Evolutionary conservation across 148 eudicot species (phyloP), one percentile per base, ranked within the genome.

Genomic region (Cornus controversa): DNA sequence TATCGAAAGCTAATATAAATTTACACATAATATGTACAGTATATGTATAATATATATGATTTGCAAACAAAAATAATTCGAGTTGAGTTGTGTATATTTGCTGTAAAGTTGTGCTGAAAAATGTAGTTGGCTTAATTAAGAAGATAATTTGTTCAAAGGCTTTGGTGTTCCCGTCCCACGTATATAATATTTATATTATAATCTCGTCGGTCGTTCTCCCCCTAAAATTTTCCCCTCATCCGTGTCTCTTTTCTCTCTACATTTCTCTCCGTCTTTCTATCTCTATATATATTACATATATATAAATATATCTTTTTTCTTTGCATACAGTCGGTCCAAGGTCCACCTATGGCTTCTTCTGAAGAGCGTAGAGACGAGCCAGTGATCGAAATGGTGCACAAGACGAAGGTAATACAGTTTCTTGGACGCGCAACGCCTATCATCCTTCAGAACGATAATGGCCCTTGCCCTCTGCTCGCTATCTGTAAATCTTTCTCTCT

Each of bases 381-480:
- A 31, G 37, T 72, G 42, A 74, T 73, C 16, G 91, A 87, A 81
- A 74, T 86, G 88, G 77, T 85, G 28, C 93, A 95, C 82, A 87
- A 80, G 84, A 95, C 96, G 6, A 95, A 95, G 76, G 79, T 78
- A 6, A 82, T 95, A 18, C 91, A 91, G 54, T 95, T 95, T 81
- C 80, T 87, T 75, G 91, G 91, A 36, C 88, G 94, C 67, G 77
- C 88, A 63, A 81, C 91, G 9, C 93, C 96, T 1, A 93, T 95
- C 77, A 58, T 95, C 82, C 96, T 95, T 40, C 99, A 95, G 74
- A 95, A 95, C 80, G 97, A 93, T 75, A 95, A 95, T 88, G 99
- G 99, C 53, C 99, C 99, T 67, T 93, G 99, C 70, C 99, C 96
- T 77, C 99, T 95, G 80, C 92, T 93, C 78, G 96, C 97, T 47